Base-by-base conservation (phyloP, 2,329 filamentous ascomycete species). In the Rhynchosporium graminicola region DNA sequence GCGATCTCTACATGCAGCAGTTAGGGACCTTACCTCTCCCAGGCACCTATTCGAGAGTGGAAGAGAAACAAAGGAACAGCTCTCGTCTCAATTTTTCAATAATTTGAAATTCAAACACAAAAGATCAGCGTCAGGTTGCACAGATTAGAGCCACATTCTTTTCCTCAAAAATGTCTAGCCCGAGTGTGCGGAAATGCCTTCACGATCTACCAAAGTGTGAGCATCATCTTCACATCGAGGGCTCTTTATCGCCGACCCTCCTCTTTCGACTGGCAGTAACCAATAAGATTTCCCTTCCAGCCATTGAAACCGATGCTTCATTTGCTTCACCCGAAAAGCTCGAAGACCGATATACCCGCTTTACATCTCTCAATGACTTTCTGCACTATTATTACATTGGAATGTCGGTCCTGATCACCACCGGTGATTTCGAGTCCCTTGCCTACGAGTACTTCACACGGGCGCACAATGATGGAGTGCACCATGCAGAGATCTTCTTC, bases 171-270 rank as follows among this genome's bases (percentile, higher is more conserved):
- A 67, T 67, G 65, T 52, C 46, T 42, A 57, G 62, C 42, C 57
- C 61, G 3, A 42, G 6, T 20, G 20, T 60, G 51, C 61, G 63
- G 40, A 57, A 60, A 26, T 86, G 91, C 73, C 80, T 92, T 43
- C 76, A 78, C 57, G 81, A 81, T 38, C 82, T 93, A 36, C 90
- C 90, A 66, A 93, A 93, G 79, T 90, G 87, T 76, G 90, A 94
- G 74, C 90, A 92, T 72, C 90, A 93, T 76, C 83, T 93, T 59
- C 90, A 94, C 73, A 81, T 94, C 40, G 90, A 93, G 76, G 90
- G 90, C 60, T 87, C 88, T 12, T 81, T 94, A 43, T 86, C 87
- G 46, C 88, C 90, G 1, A 77, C 81, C 60, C 80, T 92, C 45
- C 83, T 92, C 65, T 93, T 92, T 78, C 72, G 79, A 36, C 84